Conservation (phyloP, 805 yeast genomes). For the Metschnikowia borealis region DNA sequence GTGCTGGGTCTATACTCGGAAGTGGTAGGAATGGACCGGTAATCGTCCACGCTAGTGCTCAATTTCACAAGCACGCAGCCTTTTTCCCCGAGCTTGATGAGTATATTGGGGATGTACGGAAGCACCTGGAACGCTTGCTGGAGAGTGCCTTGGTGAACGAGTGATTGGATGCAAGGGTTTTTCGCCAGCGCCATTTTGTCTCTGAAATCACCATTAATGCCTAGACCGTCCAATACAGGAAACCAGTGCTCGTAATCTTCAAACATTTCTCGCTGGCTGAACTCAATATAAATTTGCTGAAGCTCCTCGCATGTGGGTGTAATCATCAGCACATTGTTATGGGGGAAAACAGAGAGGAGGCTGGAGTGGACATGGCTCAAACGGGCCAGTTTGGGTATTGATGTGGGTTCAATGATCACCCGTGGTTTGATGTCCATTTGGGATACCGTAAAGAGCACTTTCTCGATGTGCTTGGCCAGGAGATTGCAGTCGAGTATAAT, state of each 20-base stretch:
- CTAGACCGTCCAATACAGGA: slow-evolving; percentile 60
- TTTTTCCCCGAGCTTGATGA: slow-evolving; percentile 62
- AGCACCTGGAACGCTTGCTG: slow-evolving; percentile 70
- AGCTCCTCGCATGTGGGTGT: slow-evolving; percentile 75
- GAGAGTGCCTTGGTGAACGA: slow-evolving; percentile 43
- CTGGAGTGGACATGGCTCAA: slow-evolving; percentile 33
- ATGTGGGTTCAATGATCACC: slow-evolving; percentile 73
- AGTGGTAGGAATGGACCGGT: slow-evolving; percentile 31
- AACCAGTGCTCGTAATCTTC: slow-evolving; percentile 68
- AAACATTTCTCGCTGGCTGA: slow-evolving; percentile 37
- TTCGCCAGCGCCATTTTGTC: slow-evolving; percentile 36
- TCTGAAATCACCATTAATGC: slow-evolving; percentile 44
- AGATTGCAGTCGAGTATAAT: slow-evolving; percentile 71
- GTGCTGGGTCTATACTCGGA: slow-evolving; percentile 26
- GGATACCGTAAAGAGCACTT: slow-evolving; percentile 9
- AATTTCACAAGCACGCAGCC: slow-evolving; percentile 50
- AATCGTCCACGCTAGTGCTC: slow-evolving; percentile 30
- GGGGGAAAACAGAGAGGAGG: slow-evolving; percentile 44
- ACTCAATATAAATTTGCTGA: slow-evolving; percentile 47
- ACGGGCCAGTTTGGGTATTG: slow-evolving; percentile 55
- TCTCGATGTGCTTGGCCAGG: slow-evolving; percentile 36
- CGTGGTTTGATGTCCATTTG: slow-evolving; percentile 18
- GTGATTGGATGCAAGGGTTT: slow-evolving; percentile 19
- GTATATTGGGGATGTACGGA: slow-evolving; percentile 65
- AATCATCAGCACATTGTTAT: slow-evolving; percentile 41